Base-by-base conservation (phyloP, 139 green algal genomes). In the Micractinium sp. region DNA sequence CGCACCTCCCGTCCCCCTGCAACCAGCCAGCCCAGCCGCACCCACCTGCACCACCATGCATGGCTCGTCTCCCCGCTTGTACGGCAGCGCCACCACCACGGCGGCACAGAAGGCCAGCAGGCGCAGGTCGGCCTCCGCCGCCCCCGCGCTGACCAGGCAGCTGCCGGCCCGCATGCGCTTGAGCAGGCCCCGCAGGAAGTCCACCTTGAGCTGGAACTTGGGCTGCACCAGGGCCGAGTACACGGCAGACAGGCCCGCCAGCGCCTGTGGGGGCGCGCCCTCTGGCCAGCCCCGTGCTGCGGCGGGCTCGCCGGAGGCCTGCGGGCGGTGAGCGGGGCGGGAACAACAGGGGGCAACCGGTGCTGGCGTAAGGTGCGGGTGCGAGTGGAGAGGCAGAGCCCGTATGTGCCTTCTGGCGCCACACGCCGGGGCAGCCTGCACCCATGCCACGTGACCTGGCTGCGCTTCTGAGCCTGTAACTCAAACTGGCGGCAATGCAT, bases 31-130 rank as follows among this genome's bases (percentile, higher is more conserved):
- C 36, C 53, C 80, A n/a, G 15, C 31, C 71, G 20, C 71, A 27
- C 83, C 20, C 71, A 82, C 85, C 85, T 92, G 79, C 38, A 97
- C 66, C 66, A 96, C 75, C 29, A 79, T 60, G 63, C 96, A 93
- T 13, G 94, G 95, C 92, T 98, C 95, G 87, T 98, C 95, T 23
- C 92, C 93, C 0, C 89, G 87, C 41, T 78, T 85, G 89, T 92
- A 96, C 29, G 95, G 94, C 82, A 97, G 92, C 60, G 73, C 74
- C 5, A 94, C 93, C 61, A 93, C 90, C 13, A 96, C 39, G 20
- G 93, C 86, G 1, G 92, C 81, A 41, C 90, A 92, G 88, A 96
- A 95, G n/a, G 85, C 80, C 29, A 96, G 87, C 81, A 94, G 89
- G 56, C 85, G 33, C 31, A 86, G 39, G 56, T 90, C 77, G 18